Conservation (phyloP, 2,329 filamentous ascomycete species). For the Helotiales sp. region DNA sequence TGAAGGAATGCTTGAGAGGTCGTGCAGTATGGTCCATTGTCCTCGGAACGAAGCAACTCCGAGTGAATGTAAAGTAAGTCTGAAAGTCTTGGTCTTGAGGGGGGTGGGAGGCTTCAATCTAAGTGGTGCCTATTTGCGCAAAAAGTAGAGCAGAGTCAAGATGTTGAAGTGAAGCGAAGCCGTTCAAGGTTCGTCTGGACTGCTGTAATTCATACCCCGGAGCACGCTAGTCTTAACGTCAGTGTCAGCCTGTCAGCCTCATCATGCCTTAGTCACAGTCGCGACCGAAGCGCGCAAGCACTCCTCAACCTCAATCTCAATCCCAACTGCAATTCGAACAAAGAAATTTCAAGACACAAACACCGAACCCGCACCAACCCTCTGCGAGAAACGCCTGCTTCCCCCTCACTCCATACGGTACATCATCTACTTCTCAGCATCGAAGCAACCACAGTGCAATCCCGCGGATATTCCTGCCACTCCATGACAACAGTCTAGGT, state of each 20-base stretch:
- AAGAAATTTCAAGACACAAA: not conserved
- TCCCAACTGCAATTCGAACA: too few species aligned
- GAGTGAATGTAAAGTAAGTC: not conserved
- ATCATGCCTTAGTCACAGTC: not conserved
- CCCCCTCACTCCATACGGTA: not conserved
- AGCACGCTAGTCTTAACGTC: too few species aligned
- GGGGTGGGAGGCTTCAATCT: not conserved
- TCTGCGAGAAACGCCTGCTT: too few species aligned
- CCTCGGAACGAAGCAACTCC: not conserved
- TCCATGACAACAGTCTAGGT: not conserved
- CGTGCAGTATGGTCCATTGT: not conserved
- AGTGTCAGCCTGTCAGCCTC: not conserved
- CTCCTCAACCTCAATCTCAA: conserved; percentile 5
- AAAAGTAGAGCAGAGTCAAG: too few species aligned
- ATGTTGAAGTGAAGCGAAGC: too few species aligned
- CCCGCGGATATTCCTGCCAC: not conserved
- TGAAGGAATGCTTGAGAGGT: not conserved
- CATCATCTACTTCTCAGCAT: not conserved
- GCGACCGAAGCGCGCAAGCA: not conserved
- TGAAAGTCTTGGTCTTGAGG: not conserved
- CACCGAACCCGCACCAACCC: not conserved
- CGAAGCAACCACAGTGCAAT: not conserved
- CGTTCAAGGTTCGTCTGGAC: too few species aligned
- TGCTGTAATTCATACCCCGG: too few species aligned
- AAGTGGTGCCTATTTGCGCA: not conserved